These are phyloP conservation scores for Boletus subparvulus DNA, from an alignment of 768 basidiomycete species.

Conservation along the genomic window DNA sequence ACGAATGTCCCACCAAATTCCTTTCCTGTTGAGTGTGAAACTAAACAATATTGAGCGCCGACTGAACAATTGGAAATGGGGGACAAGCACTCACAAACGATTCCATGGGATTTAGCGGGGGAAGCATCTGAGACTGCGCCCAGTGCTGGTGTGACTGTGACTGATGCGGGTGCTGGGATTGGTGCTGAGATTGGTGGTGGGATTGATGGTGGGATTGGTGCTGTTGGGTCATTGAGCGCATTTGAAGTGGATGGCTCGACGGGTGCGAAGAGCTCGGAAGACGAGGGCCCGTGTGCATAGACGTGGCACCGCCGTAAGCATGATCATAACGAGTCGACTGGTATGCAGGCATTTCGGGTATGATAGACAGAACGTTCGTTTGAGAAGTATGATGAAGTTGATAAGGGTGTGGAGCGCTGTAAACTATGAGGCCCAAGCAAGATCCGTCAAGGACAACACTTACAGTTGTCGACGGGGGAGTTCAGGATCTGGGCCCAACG, in stretches of 20 bases:
- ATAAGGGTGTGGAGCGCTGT: conserved; percentile 46
- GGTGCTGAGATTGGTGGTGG: conserved; percentile 16
- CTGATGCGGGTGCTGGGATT: conserved; percentile 17
- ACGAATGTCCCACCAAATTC: conserved; percentile 47
- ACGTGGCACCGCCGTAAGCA: conserved; percentile 39
- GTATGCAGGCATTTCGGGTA: conserved; percentile 58
- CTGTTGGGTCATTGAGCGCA: conserved; percentile 51
- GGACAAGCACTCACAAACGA: conserved; percentile 54
- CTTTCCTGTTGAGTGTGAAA: conserved; percentile 45
- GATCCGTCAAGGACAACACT: conserved; percentile 21
- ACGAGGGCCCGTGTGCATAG: conserved; percentile 37
- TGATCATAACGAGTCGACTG: conserved; percentile 54
- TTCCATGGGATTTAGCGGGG: conserved; percentile 55
- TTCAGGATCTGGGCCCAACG: conserved; percentile 46
- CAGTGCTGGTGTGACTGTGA: conserved; percentile 44
- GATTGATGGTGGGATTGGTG: conserved; percentile 30
- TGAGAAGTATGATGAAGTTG: conserved; percentile 41
- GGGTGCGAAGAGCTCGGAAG: conserved; percentile 35
- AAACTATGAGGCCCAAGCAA: conserved; percentile 17
- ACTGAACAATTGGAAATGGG: neutral
- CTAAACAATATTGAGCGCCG: conserved; percentile 13
- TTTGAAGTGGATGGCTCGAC: conserved; percentile 38
- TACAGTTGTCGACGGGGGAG: conserved; percentile 47
- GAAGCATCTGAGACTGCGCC: conserved; percentile 46
- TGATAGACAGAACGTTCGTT: conserved; percentile 51